Base-by-base conservation (phyloP, 2,329 filamentous ascomycete species). In the Blastomyces gilchristii region DNA sequence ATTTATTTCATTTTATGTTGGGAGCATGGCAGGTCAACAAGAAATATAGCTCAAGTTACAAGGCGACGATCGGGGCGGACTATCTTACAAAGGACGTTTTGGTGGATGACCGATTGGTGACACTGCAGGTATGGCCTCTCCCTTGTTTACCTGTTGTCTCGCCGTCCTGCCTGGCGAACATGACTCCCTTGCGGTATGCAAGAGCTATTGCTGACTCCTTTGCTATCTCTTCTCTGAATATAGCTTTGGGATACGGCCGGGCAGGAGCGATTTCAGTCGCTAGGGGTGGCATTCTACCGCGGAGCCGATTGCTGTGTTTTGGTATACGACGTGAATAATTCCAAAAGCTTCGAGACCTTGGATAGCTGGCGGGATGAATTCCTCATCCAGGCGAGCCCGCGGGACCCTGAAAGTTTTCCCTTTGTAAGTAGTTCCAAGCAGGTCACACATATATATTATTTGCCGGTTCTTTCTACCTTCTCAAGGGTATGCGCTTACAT, bases 211-310 rank as follows among this genome's bases (percentile, higher is more conserved):
- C n/a, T 58, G 41, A 45, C 49, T 62, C 14, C 16, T 22, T 34
- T 52, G 16, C 14, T 43, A 37, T 63, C 18, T 52, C 22, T 5
- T 6, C 34, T 5, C 53, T 37, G 37, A 28, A 18, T 39, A 43
- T 97, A 99, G 80, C 97, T 99, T 74, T 99, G 94, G 92, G 92
- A 97, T 78, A 99, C 94, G 11, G 94, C 94, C 66, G 94, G 94
- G 67, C 94, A 99, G 80, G 94, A 99, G 80, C 87, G 95, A 74
- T 99, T 97, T 84, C 97, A 97, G 83, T 97, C 94, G 14, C 83
- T 99, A 69, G 94, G 94, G 41, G 94, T 94, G 71, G 97, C 99
- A 92, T 99, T 99, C 83, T 99, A 99, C 81, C 84, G 95, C 72
- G 99, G 99, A 76, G 95, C 95, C 70, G 97, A 99, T 85, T 97